phyloP scores from a whole-genome alignment of 108 stramenopile species.

The Cyclotella sp. region DNA sequence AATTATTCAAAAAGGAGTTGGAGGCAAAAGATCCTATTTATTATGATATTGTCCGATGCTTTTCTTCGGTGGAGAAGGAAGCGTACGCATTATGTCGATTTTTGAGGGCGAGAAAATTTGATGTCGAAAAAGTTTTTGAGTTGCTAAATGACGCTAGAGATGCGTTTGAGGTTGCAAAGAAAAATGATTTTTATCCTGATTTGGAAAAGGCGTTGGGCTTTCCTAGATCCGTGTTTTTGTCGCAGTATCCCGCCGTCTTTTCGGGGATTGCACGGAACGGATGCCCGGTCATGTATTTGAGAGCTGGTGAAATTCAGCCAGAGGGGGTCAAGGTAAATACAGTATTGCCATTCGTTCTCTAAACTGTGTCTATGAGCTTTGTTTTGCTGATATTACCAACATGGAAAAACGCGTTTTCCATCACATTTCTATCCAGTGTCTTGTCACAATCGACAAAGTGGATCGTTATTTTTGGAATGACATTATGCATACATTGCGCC shows the following conservation, averaged over 20 bases:
- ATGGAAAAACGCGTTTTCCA: too few relatives aligned
- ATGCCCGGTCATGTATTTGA: slow-evolving; percentile 51
- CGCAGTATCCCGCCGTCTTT: slow-evolving; percentile 49
- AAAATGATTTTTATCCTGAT: slow-evolving; percentile 69
- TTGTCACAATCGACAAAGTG: slow-evolving; percentile 35
- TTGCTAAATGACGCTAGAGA: slow-evolving; percentile 38
- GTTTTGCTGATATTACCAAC: neutral
- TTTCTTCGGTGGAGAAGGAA: slow-evolving; percentile 45
- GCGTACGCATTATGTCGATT: slow-evolving; percentile 52
- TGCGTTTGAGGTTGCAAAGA: slow-evolving; percentile 63
- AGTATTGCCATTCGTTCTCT: too few relatives aligned
- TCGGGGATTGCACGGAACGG: slow-evolving; percentile 52
- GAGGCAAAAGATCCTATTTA: slow-evolving; percentile 43
- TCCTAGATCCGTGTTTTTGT: slow-evolving; percentile 34
- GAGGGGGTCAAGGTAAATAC: slow-evolving; percentile 43
- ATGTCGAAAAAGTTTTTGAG: slow-evolving; percentile 50
- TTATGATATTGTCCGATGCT: slow-evolving; percentile 33
- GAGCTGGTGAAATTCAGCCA: slow-evolving; percentile 34
- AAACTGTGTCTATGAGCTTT: too few relatives aligned
- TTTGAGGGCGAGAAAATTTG: slow-evolving; percentile 47
- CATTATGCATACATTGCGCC: slow-evolving; percentile 21
- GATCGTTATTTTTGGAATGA: slow-evolving; percentile 47
- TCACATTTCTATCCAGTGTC: slow-evolving; percentile 26
- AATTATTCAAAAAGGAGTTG: slow-evolving; percentile 14
- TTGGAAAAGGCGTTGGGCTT: slow-evolving; percentile 35